Evolutionary conservation across 371 early-diverging fungal species (phyloP).

Genomic region (Lichtheimia ornata): DNA sequence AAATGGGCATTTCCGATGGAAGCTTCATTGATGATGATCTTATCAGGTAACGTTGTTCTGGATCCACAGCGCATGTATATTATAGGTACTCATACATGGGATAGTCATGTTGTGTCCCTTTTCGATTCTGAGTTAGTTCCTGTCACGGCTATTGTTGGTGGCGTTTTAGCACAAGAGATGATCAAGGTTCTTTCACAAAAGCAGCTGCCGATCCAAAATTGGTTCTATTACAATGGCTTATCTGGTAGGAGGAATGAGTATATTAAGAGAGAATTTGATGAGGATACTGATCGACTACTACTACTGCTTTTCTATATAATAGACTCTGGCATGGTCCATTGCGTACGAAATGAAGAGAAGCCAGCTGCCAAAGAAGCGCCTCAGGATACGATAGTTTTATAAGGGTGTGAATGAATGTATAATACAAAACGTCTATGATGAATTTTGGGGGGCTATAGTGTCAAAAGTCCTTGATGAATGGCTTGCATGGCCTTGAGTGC

Average conservation of each 20-base stretch:
- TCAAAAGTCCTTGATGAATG: slow-evolving; percentile 78
- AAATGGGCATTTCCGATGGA: slow-evolving; percentile 38
- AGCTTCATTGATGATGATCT: slow-evolving; percentile 48
- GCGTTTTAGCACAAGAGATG: slow-evolving; percentile 87
- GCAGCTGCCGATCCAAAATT: slow-evolving; percentile 81
- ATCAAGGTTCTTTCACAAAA: slow-evolving; percentile 80
- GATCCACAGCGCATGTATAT: too few relatives aligned
- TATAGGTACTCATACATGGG: too few relatives aligned
- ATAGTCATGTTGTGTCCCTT: slow-evolving; percentile 41
- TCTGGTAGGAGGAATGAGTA: slow-evolving; percentile 47
- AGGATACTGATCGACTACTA: too few relatives aligned
- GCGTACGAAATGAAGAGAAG: slow-evolving; percentile 1
- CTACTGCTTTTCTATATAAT: slow-evolving; percentile 5
- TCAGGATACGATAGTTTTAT: not conserved
- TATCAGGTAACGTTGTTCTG: slow-evolving; percentile 40
- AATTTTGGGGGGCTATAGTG: not conserved
- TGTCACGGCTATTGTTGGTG: slow-evolving; percentile 85
- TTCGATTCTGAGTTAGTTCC: slow-evolving; percentile 69
- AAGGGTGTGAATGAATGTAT: not conserved
- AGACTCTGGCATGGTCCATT: slow-evolving; percentile 15
- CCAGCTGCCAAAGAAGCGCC: not conserved
- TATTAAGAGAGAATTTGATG: not conserved
- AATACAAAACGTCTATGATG: not conserved
- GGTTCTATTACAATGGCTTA: slow-evolving; percentile 73
- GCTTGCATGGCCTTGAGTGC: slow-evolving; percentile 82